Percentiles rank a stretch among this genome's conserved stretches.
Conservation (phyloP, 345 rosid genomes). For the Populus nigra region DNA sequence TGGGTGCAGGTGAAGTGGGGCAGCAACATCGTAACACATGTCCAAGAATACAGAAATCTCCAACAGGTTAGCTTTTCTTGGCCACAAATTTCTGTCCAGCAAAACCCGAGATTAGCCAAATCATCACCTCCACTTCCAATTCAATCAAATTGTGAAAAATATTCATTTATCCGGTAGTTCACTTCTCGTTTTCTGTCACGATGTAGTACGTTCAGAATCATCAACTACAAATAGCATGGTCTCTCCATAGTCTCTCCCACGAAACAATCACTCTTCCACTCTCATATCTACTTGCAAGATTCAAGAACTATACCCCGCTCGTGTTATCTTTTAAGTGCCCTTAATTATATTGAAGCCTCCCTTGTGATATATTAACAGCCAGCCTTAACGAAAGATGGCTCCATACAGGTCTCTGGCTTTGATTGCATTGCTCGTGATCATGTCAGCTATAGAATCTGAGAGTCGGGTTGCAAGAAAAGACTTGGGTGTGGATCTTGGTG, state of each 20-base stretch:
- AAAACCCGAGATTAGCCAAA: neutral
- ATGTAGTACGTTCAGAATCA: too few relatives aligned
- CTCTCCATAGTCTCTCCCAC: too few relatives aligned
- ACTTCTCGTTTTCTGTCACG: too few relatives aligned
- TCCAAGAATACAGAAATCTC: neutral
- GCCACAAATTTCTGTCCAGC: neutral
- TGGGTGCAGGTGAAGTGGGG: neutral
- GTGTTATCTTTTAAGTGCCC: too few relatives aligned
- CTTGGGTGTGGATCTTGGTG: slow-evolving; percentile 66
- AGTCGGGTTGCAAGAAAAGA: slow-evolving; percentile 70
- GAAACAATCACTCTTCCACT: too few relatives aligned
- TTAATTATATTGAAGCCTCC: too few relatives aligned
- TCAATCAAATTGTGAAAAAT: too few relatives aligned
- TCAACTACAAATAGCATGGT: too few relatives aligned
- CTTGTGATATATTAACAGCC: too few relatives aligned
- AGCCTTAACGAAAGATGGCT: neutral
- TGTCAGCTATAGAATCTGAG: slow-evolving; percentile 32
- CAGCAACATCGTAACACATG: neutral
- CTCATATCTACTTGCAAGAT: too few relatives aligned
- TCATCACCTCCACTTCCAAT: neutral
- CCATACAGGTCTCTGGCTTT: slow-evolving; percentile 7
- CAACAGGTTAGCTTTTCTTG: neutral
- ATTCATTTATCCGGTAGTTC: too few relatives aligned
- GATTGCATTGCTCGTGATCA: slow-evolving; percentile 25
- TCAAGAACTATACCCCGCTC: too few relatives aligned